phyloP scores from a whole-genome alignment of 345 rosid genomes.

The Lepidium didymum region DNA sequence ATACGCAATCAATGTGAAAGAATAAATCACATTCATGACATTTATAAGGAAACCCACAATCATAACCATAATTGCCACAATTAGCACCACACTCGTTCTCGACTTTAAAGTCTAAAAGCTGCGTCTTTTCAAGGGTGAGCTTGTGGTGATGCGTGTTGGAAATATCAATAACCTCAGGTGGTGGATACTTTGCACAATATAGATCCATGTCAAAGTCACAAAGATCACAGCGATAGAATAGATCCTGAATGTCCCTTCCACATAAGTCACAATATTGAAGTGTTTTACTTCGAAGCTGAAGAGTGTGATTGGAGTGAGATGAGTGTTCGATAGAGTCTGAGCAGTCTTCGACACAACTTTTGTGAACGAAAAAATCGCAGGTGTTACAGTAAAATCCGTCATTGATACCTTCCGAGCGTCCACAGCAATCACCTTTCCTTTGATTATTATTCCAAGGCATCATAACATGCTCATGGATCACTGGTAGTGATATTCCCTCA shows the following conservation, averaged over 20 bases:
- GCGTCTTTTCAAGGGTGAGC: neutral
- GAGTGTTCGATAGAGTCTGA: neutral
- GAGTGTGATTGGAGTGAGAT: neutral
- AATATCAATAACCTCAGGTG: neutral
- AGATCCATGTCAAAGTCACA: neutral
- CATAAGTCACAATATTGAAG: neutral
- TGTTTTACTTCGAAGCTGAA: no score
- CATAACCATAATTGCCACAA: neutral
- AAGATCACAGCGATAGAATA: no score
- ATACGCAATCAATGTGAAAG: neutral
- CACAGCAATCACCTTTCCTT: neutral
- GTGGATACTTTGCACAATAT: neutral
- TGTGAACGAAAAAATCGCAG: neutral
- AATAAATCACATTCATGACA: neutral
- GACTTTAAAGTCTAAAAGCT: no score
- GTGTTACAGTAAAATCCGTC: neutral
- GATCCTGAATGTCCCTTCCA: accelerated
- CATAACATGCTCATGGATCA: constrained; percentile 1
- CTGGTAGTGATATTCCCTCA: neutral
- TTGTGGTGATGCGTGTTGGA: neutral
- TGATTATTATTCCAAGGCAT: neutral
- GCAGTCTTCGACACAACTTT: neutral
- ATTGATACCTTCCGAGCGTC: neutral
- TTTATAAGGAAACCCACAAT: neutral
- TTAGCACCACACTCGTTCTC: neutral